A percentile compares a stretch with the other conserved stretches of the same genome.
phyloP scores from a whole-genome alignment of 2,329 filamentous ascomycete genomes.

The Cadophora malorum region DNA sequence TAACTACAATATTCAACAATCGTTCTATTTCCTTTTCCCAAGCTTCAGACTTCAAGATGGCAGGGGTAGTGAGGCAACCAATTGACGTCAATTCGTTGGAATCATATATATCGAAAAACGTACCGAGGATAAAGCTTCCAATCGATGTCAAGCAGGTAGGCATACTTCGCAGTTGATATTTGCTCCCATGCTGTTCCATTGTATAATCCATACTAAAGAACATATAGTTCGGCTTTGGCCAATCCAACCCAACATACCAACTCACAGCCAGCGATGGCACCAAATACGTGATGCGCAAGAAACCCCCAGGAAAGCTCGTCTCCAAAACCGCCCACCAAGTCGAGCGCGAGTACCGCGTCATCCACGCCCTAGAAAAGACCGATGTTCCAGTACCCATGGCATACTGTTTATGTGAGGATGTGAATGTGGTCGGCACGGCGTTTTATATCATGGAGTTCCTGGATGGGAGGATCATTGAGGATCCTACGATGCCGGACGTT shows the following conservation, averaged over 20 bases:
- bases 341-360: constrained; percentile 92
- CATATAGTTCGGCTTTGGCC: constrained; percentile 97
- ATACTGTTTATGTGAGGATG: constrained; percentile 86
- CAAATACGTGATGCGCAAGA: constrained; percentile 93
- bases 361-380: constrained; percentile 79
- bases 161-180: too few species aligned
- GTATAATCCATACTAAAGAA: too few species aligned
- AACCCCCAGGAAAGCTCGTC: constrained; percentile 91
- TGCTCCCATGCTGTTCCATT: too few species aligned
- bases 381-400: constrained; percentile 86
- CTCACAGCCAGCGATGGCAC: constrained; percentile 73
- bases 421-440: constrained; percentile 79
- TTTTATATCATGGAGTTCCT: constrained; percentile 99
- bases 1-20: background rate
- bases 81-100: constrained; percentile 84
- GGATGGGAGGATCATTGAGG: constrained; percentile 91
- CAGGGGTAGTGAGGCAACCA: constrained; percentile 85
- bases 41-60: constrained; percentile 60
- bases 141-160: constrained; percentile 87
- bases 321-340: constrained; percentile 96
- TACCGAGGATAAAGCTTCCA: constrained; percentile 84
- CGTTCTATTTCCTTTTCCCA: background rate
- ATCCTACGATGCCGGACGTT: constrained; percentile 80
- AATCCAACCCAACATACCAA: constrained; percentile 97
- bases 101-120: constrained; percentile 76